Conservation (phyloP, 225 moss, liverwort and hornwort species). For the Sphagnum contortum region DNA sequence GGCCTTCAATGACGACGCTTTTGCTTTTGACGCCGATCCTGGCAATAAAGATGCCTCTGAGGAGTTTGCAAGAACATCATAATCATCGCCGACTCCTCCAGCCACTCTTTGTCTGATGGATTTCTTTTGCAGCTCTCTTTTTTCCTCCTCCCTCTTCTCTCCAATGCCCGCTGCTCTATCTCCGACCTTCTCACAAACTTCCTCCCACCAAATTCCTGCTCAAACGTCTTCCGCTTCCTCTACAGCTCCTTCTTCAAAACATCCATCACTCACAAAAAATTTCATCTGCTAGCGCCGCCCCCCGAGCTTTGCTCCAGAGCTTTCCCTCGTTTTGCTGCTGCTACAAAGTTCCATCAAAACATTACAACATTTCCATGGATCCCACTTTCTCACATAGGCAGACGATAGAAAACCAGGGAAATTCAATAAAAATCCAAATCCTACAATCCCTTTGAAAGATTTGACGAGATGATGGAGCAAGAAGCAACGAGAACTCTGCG, state of each 20-base stretch:
- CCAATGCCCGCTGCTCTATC: conserved; percentile 67
- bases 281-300: too few relatives aligned
- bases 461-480: too few relatives aligned
- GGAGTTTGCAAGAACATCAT: conserved; percentile 18
- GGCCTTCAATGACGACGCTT: conserved; percentile 20
- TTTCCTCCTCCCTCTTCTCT: conserved; percentile 51
- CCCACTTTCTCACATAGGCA: too few relatives aligned
- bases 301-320: too few relatives aligned
- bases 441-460: too few relatives aligned
- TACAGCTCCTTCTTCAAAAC: conserved; percentile 76
- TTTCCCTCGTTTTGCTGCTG: too few relatives aligned
- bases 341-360: too few relatives aligned
- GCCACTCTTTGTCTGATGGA: conserved; percentile 28
- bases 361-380: too few relatives aligned
- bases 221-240: conserved; percentile 67
- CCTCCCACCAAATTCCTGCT: conserved; percentile 75
- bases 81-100: conserved; percentile 4
- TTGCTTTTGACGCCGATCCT: conserved; percentile 21
- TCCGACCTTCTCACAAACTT: conserved; percentile 86
- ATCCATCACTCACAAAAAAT: conserved; percentile 44
- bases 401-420: too few relatives aligned
- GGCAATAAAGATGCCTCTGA: conserved; percentile 37
- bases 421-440: too few relatives aligned
- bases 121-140: conserved; percentile 31
- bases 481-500: too few relatives aligned